phyloP scores from a whole-genome alignment of 176 grass and related monocot species.

The Triticum monococcum region DNA sequence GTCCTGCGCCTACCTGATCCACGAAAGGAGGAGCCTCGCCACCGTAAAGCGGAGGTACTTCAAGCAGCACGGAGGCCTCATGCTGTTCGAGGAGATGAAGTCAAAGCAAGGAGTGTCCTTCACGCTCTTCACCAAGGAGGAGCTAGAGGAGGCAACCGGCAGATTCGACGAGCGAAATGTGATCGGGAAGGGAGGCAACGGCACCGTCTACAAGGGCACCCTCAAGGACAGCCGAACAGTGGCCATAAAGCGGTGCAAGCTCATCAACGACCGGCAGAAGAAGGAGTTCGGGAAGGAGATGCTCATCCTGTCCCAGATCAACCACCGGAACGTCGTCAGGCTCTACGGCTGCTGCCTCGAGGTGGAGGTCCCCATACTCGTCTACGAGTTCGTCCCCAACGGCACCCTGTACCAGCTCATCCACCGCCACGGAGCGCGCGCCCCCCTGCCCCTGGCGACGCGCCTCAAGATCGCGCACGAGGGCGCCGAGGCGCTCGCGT shows the following conservation, averaged over 20 bases:
- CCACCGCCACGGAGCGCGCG: neutral
- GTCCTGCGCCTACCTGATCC: neutral
- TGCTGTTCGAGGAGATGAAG: slow-evolving; percentile 19
- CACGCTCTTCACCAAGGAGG: neutral
- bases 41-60: neutral
- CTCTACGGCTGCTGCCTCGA: slow-evolving; percentile 14
- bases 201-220: neutral
- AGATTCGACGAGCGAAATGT: slow-evolving; percentile 4
- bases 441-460: neutral
- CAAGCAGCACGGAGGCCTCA: slow-evolving; percentile 7
- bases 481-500: neutral
- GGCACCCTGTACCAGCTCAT: slow-evolving; percentile 12
- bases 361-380: slow-evolving; percentile 17
- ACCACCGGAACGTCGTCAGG: slow-evolving; percentile 13
- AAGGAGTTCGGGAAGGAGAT: slow-evolving; percentile 21
- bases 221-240: neutral
- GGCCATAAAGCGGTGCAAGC: slow-evolving; percentile 10
- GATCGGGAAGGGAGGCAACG: neutral
- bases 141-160: neutral
- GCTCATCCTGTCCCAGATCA: slow-evolving; percentile 19
- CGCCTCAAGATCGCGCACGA: slow-evolving; percentile 15
- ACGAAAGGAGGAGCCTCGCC: slow-evolving; percentile 10
- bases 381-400: slow-evolving; percentile 3
- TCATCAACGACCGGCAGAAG: neutral
- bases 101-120: neutral